Percentiles rank a stretch among this genome's conserved stretches.
phyloP scores from a whole-genome alignment of 2,329 filamentous ascomycete species.

The Penicillium janthinellum region DNA sequence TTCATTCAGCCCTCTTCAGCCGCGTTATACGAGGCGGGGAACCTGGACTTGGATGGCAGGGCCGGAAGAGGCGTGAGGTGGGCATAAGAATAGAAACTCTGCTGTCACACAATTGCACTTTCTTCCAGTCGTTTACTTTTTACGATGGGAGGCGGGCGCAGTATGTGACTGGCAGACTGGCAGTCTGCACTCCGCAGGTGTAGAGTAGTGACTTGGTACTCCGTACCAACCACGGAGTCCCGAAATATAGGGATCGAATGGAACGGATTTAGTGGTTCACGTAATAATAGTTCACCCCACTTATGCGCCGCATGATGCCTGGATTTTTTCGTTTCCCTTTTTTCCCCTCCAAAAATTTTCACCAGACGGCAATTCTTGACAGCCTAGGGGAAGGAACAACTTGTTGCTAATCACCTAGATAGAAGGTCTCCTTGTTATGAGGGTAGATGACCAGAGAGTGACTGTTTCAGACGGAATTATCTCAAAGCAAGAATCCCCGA shows the following conservation, averaged over 20 bases:
- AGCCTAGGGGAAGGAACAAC: not conserved
- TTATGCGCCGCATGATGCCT: not conserved
- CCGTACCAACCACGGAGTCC: not conserved
- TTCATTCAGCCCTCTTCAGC: not conserved
- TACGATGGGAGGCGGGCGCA: too few species aligned
- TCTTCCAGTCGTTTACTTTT: not conserved
- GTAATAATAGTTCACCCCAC: conserved; percentile 4
- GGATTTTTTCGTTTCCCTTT: not conserved
- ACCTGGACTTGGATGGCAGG: not conserved
- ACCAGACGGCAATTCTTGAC: not conserved
- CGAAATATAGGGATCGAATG: not conserved
- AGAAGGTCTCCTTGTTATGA: not conserved
- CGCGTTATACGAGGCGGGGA: conserved; percentile 8
- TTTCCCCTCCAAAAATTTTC: not conserved
- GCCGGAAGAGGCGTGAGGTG: not conserved
- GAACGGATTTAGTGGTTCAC: not conserved
- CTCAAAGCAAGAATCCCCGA: not conserved
- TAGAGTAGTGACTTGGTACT: not conserved
- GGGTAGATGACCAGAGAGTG: not conserved
- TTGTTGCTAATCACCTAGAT: too few species aligned
- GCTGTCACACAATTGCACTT: not conserved
- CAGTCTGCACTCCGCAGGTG: too few species aligned
- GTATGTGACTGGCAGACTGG: too few species aligned
- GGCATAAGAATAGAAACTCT: not conserved
- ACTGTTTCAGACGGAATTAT: too few species aligned